These are phyloP conservation scores for Fusarium liriodendri DNA, from an alignment of 2,329 filamentous ascomycete genomes.

Conservation along the genomic window DNA sequence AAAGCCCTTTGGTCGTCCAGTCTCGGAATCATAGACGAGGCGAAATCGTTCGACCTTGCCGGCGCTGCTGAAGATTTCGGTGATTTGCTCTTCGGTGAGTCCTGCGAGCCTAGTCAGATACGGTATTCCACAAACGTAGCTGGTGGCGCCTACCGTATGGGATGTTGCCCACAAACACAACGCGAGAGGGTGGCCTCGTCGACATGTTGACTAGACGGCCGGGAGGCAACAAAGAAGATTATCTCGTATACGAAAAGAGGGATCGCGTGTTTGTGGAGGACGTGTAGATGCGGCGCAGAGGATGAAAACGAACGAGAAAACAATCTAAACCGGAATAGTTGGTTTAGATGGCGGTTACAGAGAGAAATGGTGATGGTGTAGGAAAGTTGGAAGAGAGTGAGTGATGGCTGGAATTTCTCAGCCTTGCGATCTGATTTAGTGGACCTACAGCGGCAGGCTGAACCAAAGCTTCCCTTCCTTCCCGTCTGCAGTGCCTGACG, in stretches of 20 bases:
- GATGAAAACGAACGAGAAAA: not conserved
- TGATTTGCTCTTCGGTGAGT: constrained; percentile 95
- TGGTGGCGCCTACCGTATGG: constrained; percentile 71
- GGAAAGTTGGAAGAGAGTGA: constrained; percentile 14
- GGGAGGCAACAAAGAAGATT: not conserved
- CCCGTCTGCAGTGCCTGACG: constrained; percentile 1
- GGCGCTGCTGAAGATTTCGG: constrained; percentile 89
- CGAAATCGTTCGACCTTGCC: constrained; percentile 93
- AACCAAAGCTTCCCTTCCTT: constrained; percentile 22
- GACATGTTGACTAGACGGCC: constrained; percentile 61
- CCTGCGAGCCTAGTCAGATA: constrained; percentile 64
- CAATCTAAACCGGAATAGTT: not conserved
- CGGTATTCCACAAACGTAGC: not conserved
- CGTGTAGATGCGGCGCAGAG: not conserved
- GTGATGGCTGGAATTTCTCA: constrained; percentile 37
- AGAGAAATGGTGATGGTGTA: constrained; percentile 2
- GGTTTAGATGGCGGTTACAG: not conserved
- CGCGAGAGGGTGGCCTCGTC: constrained; percentile 79
- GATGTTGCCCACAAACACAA: constrained; percentile 88
- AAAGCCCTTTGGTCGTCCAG: constrained; percentile 93
- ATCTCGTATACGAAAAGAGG: not conserved
- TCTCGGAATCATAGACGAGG: constrained; percentile 95
- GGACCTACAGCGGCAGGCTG: constrained; percentile 33
- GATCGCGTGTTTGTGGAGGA: not conserved
- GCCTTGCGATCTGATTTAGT: constrained; percentile 33